phyloP scores from a whole-genome alignment of 371 early-diverging fungal species.

The Rhizopus delemar region DNA sequence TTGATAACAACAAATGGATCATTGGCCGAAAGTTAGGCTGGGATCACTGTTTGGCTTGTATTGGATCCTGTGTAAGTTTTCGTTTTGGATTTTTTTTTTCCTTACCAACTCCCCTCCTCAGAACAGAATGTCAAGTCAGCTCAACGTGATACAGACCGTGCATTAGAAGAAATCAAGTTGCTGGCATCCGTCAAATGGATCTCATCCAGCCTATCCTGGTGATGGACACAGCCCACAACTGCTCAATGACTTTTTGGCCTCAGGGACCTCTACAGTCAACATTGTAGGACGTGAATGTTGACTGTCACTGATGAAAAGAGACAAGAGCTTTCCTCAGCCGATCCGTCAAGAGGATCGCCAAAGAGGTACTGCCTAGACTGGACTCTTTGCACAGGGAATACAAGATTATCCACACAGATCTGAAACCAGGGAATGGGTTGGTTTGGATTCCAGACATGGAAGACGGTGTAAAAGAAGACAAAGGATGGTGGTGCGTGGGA shows the following conservation, averaged over 20 bases:
- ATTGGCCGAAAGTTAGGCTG: constrained; percentile 93
- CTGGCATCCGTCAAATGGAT: constrained; percentile 79
- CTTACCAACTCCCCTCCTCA: too few species aligned
- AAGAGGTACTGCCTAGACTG: constrained; percentile 86
- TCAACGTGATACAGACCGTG: constrained; percentile 92
- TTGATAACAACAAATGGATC: constrained; percentile 77
- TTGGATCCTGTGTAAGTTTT: constrained; percentile 65
- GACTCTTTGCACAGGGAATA: constrained; percentile 94
- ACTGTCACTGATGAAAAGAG: constrained; percentile 77
- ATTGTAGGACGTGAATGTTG: constrained; percentile 95
- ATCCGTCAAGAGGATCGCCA: constrained; percentile 85
- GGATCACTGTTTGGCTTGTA: constrained; percentile 98
- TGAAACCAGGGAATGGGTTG: constrained; percentile 96
- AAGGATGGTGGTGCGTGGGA: constrained; percentile 15
- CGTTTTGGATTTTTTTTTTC: too few species aligned
- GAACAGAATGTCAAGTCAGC: constrained; percentile 81
- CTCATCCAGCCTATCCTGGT: constrained; percentile 55
- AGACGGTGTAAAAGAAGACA: constrained; percentile 24
- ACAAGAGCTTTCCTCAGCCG: constrained; percentile 74
- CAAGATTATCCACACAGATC: constrained; percentile 97
- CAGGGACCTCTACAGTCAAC: constrained; percentile 89
- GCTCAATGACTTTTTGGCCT: constrained; percentile 88
- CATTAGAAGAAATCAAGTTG: constrained; percentile 93
- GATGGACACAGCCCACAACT: constrained; percentile 78
- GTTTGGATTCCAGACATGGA: constrained; percentile 87